phyloP scores from a whole-genome alignment of 192 early-diverging fungal species.

The Coemansia javaensis region DNA sequence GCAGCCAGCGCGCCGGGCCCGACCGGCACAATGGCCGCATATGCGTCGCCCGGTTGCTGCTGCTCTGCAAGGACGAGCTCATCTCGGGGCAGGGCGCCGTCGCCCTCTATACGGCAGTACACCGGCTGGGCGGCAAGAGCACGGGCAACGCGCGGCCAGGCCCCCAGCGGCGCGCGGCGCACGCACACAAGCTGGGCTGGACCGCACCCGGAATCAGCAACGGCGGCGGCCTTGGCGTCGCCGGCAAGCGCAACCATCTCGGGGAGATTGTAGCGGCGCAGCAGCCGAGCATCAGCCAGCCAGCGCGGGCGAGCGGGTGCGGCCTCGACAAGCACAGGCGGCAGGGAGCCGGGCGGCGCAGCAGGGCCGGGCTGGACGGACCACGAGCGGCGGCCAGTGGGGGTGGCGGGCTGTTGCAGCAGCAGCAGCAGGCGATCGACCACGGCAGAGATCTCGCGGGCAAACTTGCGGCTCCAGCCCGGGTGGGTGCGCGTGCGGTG shows the following conservation, averaged over 20 bases:
- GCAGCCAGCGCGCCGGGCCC: background rate
- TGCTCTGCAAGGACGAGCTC: background rate
- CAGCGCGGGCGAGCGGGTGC: background rate
- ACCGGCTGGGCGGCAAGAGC: background rate
- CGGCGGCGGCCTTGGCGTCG: conserved; percentile 1
- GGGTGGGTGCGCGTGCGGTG: conserved; percentile 34
- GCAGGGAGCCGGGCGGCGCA: background rate
- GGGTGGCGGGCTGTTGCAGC: too few relatives aligned
- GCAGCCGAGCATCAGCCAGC: conserved; percentile 21
- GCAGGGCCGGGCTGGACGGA: background rate
- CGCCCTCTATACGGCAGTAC: background rate
- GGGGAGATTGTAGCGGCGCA: conserved; percentile 29
- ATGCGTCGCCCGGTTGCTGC: background rate
- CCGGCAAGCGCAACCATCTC: conserved; percentile 38
- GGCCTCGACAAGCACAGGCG: background rate
- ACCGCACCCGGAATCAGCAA: background rate
- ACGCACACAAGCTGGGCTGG: background rate
- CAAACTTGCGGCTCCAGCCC: conserved; percentile 47
- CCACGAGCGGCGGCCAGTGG: background rate
- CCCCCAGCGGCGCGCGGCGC: background rate
- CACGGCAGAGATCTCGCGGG: conserved; percentile 41
- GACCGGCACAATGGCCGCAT: conserved; percentile 14
- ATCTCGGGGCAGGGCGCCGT: background rate
- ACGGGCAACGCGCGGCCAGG: conserved; percentile 5
- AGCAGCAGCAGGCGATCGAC: conserved; percentile 19